Percentiles rank a stretch among this genome's conserved stretches.
phyloP scores from a whole-genome alignment of 768 basidiomycete species.

The Tulasnella sp. region DNA sequence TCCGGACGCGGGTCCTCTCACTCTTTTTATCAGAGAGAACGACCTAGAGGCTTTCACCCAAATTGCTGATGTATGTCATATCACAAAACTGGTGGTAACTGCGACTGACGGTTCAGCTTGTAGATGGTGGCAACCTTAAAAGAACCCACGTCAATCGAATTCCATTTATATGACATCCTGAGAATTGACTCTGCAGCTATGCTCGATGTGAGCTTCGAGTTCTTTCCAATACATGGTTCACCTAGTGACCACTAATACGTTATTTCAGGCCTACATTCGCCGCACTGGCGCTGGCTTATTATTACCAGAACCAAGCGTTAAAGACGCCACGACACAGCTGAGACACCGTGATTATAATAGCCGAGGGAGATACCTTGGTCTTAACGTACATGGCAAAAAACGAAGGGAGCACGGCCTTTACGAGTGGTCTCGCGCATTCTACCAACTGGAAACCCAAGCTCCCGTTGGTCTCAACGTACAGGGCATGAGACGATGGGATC shows the following conservation, averaged over 20 bases:
- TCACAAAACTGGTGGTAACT: too few species aligned
- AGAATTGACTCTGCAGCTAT: constrained; percentile 46
- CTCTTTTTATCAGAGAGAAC: too few species aligned
- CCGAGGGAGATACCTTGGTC: constrained; percentile 48
- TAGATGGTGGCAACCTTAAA: constrained; percentile 34
- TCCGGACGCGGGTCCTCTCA: too few species aligned
- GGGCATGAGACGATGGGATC: too few species aligned
- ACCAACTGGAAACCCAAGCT: constrained; percentile 7
- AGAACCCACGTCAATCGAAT: background rate
- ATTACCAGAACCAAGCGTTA: constrained; percentile 30
- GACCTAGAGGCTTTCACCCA: constrained; percentile 7
- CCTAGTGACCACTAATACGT: background rate
- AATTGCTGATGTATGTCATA: constrained; percentile 2
- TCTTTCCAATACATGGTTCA: background rate
- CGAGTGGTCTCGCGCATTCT: constrained; percentile 38
- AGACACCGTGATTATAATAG: constrained; percentile 39
- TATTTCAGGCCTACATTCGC: constrained; percentile 46
- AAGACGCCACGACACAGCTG: constrained; percentile 25
- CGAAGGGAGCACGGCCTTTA: constrained; percentile 50
- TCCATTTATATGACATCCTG: constrained; percentile 38
- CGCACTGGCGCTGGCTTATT: constrained; percentile 43
- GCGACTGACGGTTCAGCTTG: too few species aligned
- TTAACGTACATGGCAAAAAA: constrained; percentile 61
- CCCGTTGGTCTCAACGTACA: too few species aligned
- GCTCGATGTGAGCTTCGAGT: constrained; percentile 39